These are phyloP conservation scores for Yamadazyma atmosphaerica DNA, from an alignment of 1,139 yeast genomes.

Conservation along the genomic window DNA sequence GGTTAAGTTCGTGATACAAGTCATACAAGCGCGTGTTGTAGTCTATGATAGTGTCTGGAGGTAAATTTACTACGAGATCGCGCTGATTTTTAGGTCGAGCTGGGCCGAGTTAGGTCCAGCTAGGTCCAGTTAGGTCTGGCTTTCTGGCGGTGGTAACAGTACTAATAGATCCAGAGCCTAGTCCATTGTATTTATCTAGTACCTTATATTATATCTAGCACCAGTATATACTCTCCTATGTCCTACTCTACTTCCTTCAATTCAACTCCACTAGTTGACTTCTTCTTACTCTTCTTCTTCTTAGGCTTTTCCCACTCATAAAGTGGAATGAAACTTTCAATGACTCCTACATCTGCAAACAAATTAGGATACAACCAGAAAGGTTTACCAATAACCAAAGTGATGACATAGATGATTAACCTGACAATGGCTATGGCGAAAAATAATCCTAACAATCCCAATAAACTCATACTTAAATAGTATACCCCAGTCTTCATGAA, in stretches of 20 bases:
- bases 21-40: too few species aligned
- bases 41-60: too few species aligned
- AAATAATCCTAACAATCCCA: conserved; percentile 75
- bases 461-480: conserved; percentile 76
- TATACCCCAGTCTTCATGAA: conserved; percentile 90
- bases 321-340: conserved; percentile 87
- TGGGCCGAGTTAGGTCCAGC: too few species aligned
- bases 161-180: too few species aligned
- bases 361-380: conserved; percentile 96
- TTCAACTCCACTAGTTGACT: conserved; percentile 23
- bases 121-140: too few species aligned
- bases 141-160: too few species aligned
- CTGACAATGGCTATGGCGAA: conserved; percentile 80
- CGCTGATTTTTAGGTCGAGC: too few species aligned
- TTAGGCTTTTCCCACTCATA: conserved; percentile 80
- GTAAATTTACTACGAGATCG: too few species aligned
- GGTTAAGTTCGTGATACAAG: too few species aligned
- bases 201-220: too few species aligned
- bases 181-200: too few species aligned
- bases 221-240: too few species aligned
- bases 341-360: conserved; percentile 92
- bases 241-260: conserved; percentile 53
- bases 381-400: conserved; percentile 64
- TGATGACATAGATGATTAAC: conserved; percentile 65
- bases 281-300: conserved; percentile 25